Conservation (phyloP, 2,329 filamentous ascomycete species). For the Paecilomyces variotii region DNA sequence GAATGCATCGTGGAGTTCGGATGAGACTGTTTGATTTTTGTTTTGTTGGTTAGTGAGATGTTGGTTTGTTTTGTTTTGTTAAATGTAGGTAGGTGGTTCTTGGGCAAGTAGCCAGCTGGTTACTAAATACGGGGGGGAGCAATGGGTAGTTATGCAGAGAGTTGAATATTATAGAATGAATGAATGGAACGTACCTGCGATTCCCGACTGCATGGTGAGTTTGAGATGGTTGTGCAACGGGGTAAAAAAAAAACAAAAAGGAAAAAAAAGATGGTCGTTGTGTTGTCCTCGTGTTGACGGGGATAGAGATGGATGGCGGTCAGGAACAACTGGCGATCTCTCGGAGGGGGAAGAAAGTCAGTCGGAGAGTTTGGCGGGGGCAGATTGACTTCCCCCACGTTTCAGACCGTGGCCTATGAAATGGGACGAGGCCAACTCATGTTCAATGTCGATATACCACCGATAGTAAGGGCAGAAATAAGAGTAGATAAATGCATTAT, state of each 20-base stretch:
- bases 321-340: neutral
- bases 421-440: neutral
- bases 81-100: neutral
- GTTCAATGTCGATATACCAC: too few species aligned
- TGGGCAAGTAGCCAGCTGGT: neutral
- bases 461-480: too few species aligned
- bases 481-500: too few species aligned
- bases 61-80: neutral
- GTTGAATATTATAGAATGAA: neutral
- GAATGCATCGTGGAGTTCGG: slow-evolving; percentile 41
- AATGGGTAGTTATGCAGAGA: neutral
- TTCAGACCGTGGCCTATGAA: neutral
- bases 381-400: neutral
- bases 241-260: too few species aligned
- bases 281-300: neutral
- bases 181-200: neutral
- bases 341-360: neutral
- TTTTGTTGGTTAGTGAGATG: slow-evolving; percentile 1
- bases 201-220: neutral
- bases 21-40: slow-evolving; percentile 26
- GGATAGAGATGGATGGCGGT: neutral
- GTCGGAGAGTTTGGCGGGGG: neutral
- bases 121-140: neutral
- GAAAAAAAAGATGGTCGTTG: too few species aligned
- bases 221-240: neutral